Base-by-base conservation (phyloP, 2,329 filamentous ascomycete genomes). In the Ceratocystis eucalypticola region DNA sequence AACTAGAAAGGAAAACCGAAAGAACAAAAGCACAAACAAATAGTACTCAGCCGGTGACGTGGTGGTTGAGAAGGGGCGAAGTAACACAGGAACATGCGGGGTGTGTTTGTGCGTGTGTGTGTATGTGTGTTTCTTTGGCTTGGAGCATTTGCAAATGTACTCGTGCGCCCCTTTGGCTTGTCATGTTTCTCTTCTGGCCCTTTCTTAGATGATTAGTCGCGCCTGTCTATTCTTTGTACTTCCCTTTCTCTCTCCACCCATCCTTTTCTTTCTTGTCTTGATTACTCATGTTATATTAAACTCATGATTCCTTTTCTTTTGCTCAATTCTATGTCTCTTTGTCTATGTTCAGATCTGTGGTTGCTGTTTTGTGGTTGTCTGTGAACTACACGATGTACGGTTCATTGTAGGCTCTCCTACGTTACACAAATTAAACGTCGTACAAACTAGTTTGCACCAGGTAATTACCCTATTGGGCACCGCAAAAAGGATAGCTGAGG, bases 241-340 rank as follows among this genome's bases (percentile, higher is more conserved):
- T 30, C 5, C 37, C 22, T 22, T 53, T 65, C 62, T 55, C 12
- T 46, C 41, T 44, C 20, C 22, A 41, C 28, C 10, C 28, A 2
- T 53, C 17, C 25, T 45, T 20, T 30, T 2, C 30, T 5, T 44
- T 55, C n/a, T 59, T 57, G 28, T 65, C 53, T 30, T 64, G n/a
- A 33, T 64, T 41, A 41, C 45, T 45, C 25, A 59, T 59, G 55
- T 33, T 59, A 28, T 59, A 59, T 25, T 59, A 33, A 33, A 59
- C 28, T 59, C 55, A 59, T 59, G 55, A 59, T 57, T 44, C 50
- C 37, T n/a, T 64, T 20, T n/a, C 22, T 57, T 55, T 4, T 41
- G 30, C 17, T 53, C 25, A n/a, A 12, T 12, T 7, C 17, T 8
- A 10, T 2, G 28, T 17, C 8, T 53, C 20, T 22, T 46, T 25